Evolutionary conservation across 306 rosid genomes (phyloP).

Genomic region (Hippophae rhamnoides): DNA sequence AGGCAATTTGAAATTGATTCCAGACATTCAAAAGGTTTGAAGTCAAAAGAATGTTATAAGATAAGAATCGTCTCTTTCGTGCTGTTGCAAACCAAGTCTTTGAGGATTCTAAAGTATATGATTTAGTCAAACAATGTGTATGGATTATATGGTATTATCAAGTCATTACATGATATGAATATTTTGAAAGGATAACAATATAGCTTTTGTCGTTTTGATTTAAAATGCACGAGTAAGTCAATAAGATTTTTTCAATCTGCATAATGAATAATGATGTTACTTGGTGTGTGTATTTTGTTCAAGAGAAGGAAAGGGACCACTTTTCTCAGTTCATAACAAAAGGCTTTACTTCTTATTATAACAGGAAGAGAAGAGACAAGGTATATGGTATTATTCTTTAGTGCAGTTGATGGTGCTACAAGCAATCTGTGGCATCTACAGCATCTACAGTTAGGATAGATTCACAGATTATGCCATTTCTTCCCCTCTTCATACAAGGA

Average conservation of each 20-base stretch:
- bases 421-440: no score
- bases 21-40: conserved; percentile 72
- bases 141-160: conserved; percentile 67
- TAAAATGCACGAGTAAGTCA: no score
- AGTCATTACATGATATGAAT: no score
- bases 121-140: conserved; percentile 80
- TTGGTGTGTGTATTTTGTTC: conserved; percentile 13
- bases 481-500: no score
- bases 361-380: conserved; percentile 98
- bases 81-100: conserved; percentile 96
- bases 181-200: no score
- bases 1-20: conserved; percentile 83
- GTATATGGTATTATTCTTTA: conserved; percentile 23
- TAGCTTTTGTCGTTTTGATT: background rate
- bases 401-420: no score
- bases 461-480: no score
- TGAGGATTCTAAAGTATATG: conserved; percentile 73
- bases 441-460: no score
- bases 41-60: conserved; percentile 81
- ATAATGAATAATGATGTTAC: background rate
- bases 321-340: conserved; percentile 85
- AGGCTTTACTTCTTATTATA: conserved; percentile 87
- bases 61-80: conserved; percentile 95
- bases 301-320: conserved; percentile 92
- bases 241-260: background rate